Percentiles rank a stretch among this genome's conserved stretches.
These are phyloP conservation scores for Tagetes patula DNA, from an alignment of 129 eudicot genomes.

Conservation along the genomic window DNA sequence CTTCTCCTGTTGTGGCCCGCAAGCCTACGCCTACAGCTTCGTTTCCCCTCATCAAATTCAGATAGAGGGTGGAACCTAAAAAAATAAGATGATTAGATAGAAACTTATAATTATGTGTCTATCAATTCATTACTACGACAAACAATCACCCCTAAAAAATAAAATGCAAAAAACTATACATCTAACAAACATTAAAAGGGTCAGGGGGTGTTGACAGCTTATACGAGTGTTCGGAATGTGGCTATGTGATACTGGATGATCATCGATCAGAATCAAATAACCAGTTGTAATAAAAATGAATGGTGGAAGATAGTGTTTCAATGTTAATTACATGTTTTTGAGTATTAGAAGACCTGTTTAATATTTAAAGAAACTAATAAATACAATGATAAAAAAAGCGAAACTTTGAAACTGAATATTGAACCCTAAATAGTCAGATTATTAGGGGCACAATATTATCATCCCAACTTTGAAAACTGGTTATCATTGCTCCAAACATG, in stretches of 20 bases:
- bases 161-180: background rate
- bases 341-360: background rate
- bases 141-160: background rate
- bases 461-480: no score
- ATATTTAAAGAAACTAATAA: background rate
- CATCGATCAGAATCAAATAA: background rate
- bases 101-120: background rate
- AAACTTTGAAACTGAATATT: no score
- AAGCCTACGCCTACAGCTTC: constrained; percentile 95
- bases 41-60: constrained; percentile 91
- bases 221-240: background rate
- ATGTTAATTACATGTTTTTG: background rate
- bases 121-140: background rate
- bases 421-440: no score
- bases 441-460: no score
- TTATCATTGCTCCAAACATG: no score
- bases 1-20: constrained; percentile 96
- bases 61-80: constrained; percentile 87
- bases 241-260: background rate
- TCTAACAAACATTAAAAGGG: no score
- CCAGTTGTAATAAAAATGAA: background rate
- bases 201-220: background rate
- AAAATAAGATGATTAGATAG: background rate
- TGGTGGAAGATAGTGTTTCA: background rate
- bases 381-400: background rate